A percentile compares a stretch with the other conserved stretches of the same genome.
These are phyloP conservation scores for Fusarium sacchari DNA, from an alignment of 2,329 filamentous ascomycete species.

Conservation along the genomic window DNA sequence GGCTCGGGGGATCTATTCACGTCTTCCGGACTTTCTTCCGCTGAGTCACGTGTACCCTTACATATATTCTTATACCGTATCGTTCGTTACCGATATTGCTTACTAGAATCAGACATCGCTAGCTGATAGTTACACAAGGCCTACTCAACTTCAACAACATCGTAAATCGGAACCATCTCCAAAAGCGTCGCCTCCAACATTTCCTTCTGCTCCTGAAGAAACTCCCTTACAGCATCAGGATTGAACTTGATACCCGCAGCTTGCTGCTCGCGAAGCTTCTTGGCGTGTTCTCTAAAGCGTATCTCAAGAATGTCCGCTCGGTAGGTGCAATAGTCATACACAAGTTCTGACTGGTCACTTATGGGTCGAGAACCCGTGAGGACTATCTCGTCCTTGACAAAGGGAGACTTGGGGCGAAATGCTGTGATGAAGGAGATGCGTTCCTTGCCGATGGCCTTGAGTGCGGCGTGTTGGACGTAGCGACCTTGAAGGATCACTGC, in stretches of 20 bases:
- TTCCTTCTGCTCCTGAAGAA: conserved; percentile 39
- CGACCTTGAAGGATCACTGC: conserved; percentile 74
- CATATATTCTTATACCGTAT: not conserved
- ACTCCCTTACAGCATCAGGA: conserved; percentile 18
- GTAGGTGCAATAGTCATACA: conserved; percentile 24
- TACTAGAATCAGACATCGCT: not conserved
- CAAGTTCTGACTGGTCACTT: conserved; percentile 48
- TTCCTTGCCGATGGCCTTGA: conserved; percentile 67
- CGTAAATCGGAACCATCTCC: conserved; percentile 27
- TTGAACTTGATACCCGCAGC: conserved; percentile 26
- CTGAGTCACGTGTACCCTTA: not conserved
- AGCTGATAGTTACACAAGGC: not conserved
- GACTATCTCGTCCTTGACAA: conserved; percentile 67
- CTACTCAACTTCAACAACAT: conserved; percentile 11
- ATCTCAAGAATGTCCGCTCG: conserved; percentile 59
- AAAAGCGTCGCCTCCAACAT: conserved; percentile 36
- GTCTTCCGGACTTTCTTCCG: not conserved
- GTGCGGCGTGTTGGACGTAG: conserved; percentile 72
- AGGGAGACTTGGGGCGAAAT: conserved; percentile 67
- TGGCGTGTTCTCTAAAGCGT: conserved; percentile 48
- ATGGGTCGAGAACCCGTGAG: conserved; percentile 68
- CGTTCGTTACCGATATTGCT: not conserved
- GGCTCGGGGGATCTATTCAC: conserved; percentile 14
- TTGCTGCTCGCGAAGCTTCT: conserved; percentile 22
- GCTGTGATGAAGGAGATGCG: conserved; percentile 74